These are phyloP conservation scores for Aspergillus felis DNA, from an alignment of 2,329 filamentous ascomycete genomes.

Conservation along the genomic window DNA sequence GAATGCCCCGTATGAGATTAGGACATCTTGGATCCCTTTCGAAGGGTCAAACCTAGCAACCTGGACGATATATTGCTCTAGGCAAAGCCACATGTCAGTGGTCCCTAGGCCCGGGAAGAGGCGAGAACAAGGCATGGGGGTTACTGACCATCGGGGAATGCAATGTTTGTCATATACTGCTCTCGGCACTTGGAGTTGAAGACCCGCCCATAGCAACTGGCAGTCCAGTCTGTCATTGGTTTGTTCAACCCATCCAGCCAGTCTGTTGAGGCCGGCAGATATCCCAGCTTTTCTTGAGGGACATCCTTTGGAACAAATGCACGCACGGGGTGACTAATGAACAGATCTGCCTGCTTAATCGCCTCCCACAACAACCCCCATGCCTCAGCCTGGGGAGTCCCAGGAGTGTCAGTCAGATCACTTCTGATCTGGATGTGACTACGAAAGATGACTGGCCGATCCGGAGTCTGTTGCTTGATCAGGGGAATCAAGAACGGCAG, in stretches of 20 bases:
- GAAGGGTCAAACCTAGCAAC: constrained; percentile 79
- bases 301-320: constrained; percentile 70
- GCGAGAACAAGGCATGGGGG: neutral
- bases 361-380: constrained; percentile 73
- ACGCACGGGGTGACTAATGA: constrained; percentile 76
- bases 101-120: neutral
- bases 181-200: constrained; percentile 62
- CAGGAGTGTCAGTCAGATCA: constrained; percentile 62
- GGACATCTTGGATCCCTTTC: constrained; percentile 74
- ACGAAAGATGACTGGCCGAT: constrained; percentile 74
- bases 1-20: constrained; percentile 72
- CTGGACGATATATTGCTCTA: constrained; percentile 71
- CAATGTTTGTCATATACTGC: constrained; percentile 47
- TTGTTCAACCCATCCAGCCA: constrained; percentile 85
- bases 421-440: constrained; percentile 80
- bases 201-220: constrained; percentile 68
- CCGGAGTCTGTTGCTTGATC: constrained; percentile 65
- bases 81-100: constrained; percentile 46
- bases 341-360: constrained; percentile 68
- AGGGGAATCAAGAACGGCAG: constrained; percentile 76
- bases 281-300: constrained; percentile 62
- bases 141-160: constrained; percentile 32
- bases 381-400: constrained; percentile 66
- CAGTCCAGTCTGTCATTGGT: constrained; percentile 64
- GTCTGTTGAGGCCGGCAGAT: constrained; percentile 76